Conservation (phyloP, 495 filamentous ascomycete species). For the Tuber borchii region DNA sequence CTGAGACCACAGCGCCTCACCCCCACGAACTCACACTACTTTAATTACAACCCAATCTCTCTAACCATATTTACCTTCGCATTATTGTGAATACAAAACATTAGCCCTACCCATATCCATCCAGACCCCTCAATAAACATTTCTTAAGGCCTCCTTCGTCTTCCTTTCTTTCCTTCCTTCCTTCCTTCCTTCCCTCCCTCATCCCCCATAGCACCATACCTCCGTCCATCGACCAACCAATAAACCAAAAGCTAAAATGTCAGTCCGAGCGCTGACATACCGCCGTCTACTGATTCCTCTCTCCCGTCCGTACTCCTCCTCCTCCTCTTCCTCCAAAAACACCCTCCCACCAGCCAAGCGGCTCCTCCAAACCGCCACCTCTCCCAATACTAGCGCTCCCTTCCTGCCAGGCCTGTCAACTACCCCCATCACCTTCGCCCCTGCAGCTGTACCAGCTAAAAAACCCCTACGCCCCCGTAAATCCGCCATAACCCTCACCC, state of each 20-base stretch:
- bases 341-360: background rate
- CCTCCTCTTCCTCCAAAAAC: background rate
- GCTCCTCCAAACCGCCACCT: background rate
- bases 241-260: background rate
- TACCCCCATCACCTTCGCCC: background rate
- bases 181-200: background rate
- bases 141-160: background rate
- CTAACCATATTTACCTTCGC: background rate
- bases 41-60: too few relatives aligned
- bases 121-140: background rate
- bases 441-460: background rate
- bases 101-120: background rate
- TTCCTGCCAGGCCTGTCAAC: background rate
- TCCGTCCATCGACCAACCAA: background rate
- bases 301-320: background rate
- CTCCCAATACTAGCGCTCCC: background rate
- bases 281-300: background rate
- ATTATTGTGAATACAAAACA: background rate
- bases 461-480: slow-evolving; percentile 73
- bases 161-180: background rate
- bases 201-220: background rate
- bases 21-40: background rate
- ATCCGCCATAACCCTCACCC: slow-evolving; percentile 80
- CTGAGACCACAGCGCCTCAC: background rate
- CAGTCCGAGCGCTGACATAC: background rate